phyloP scores from a whole-genome alignment of 108 stramenopile genomes.

The Pseudonitzschia multiseries region DNA sequence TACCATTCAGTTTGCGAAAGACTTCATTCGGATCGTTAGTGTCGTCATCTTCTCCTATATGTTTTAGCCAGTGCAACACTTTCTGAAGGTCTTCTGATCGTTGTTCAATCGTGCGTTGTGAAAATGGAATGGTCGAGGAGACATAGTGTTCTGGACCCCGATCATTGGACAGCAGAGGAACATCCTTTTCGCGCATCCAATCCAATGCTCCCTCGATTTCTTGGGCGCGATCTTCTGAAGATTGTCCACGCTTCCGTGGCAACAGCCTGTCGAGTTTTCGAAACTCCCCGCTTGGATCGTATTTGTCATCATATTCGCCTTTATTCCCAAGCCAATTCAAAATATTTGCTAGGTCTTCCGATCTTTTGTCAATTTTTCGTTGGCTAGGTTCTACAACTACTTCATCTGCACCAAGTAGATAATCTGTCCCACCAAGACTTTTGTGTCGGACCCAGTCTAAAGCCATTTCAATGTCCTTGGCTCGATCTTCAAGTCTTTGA shows the following conservation, averaged over 20 bases:
- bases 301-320: slow-evolving; percentile 9
- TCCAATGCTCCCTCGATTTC: slow-evolving; percentile 35
- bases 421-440: neutral
- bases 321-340: slow-evolving; percentile 39
- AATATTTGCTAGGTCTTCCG: slow-evolving; percentile 20
- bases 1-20: too few relatives aligned
- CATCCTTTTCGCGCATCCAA: slow-evolving; percentile 37
- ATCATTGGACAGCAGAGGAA: too few relatives aligned
- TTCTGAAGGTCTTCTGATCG: slow-evolving; percentile 19
- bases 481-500: slow-evolving; percentile 14
- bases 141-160: neutral
- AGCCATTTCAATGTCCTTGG: slow-evolving; percentile 40
- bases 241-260: slow-evolving; percentile 23
- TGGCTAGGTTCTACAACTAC: neutral
- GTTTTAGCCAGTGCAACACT: too few relatives aligned
- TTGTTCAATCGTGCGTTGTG: slow-evolving; percentile 21
- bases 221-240: slow-evolving; percentile 27
- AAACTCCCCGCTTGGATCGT: slow-evolving; percentile 33
- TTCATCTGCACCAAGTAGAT: neutral
- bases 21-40: too few relatives aligned
- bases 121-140: slow-evolving; percentile 17
- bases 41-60: too few relatives aligned
- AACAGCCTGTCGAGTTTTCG: slow-evolving; percentile 27
- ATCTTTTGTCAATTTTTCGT: slow-evolving; percentile 19
- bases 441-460: slow-evolving; percentile 28